These are phyloP conservation scores for Solanum hybrid DNA, from an alignment of 305 asterid species.

Conservation along the genomic window DNA sequence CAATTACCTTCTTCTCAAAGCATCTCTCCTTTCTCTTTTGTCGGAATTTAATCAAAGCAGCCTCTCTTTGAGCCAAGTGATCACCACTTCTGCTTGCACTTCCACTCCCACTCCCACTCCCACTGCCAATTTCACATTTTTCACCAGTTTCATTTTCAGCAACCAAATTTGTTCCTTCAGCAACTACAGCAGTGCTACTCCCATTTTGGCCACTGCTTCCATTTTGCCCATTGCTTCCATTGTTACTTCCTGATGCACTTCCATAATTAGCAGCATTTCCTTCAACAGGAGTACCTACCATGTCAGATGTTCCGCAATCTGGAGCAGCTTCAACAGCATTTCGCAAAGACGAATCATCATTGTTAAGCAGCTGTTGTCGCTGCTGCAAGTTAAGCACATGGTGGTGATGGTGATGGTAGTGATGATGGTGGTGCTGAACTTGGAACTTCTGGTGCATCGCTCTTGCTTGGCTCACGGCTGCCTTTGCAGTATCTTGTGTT, in stretches of 20 bases:
- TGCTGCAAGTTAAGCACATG: slow-evolving; percentile 25
- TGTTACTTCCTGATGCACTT: slow-evolving; percentile 42
- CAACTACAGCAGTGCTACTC: slow-evolving; percentile 27
- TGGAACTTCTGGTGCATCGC: slow-evolving; percentile 25
- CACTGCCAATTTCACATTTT: slow-evolving; percentile 18
- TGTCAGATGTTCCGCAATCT: slow-evolving; percentile 12
- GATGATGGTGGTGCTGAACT: slow-evolving; percentile 44
- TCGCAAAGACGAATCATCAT: slow-evolving; percentile 18
- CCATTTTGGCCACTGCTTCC: slow-evolving; percentile 25
- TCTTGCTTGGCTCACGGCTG: slow-evolving; percentile 15
- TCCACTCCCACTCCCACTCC: slow-evolving; percentile 18
- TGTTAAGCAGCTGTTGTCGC: slow-evolving; percentile 21
- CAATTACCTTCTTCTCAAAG: slow-evolving; percentile 41
- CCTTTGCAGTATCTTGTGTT: slow-evolving; percentile 19
- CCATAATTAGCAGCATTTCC: slow-evolving; percentile 30
- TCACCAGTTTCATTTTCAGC: slow-evolving; percentile 24
- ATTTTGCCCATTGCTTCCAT: slow-evolving; percentile 28
- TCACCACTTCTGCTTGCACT: slow-evolving; percentile 22
- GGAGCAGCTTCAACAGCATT: slow-evolving; percentile 13
- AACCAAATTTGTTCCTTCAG: slow-evolving; percentile 27
- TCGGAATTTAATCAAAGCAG: slow-evolving; percentile 38
- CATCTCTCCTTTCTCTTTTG: slow-evolving; percentile 47
- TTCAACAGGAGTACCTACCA: slow-evolving; percentile 14
- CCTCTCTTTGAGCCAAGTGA: slow-evolving; percentile 31
- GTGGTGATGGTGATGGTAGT: slow-evolving; percentile 42